A percentile compares a stretch with the other conserved stretches of the same genome.
These are phyloP conservation scores for Penicillium malachiteum DNA, from an alignment of 495 filamentous ascomycete species.

Conservation along the genomic window DNA sequence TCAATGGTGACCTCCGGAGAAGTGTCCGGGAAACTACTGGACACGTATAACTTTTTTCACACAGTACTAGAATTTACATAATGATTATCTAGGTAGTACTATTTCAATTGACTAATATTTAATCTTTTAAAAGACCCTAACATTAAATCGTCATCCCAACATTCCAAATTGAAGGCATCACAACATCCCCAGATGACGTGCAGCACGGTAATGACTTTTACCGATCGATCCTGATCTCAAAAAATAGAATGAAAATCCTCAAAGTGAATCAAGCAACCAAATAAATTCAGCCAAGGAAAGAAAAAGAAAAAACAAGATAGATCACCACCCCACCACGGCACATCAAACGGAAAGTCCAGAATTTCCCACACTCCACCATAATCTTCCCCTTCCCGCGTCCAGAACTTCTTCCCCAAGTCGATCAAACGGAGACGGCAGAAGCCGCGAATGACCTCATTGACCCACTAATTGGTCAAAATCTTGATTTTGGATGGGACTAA, in stretches of 20 bases:
- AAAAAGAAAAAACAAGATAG: not conserved
- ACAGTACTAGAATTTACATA: too few relatives aligned
- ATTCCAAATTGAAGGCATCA: not conserved
- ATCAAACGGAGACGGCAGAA: slow-evolving; percentile 27
- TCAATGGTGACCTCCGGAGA: too few relatives aligned
- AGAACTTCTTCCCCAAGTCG: slow-evolving; percentile 10
- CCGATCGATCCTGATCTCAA: not conserved
- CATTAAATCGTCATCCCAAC: not conserved
- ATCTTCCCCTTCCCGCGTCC: not conserved
- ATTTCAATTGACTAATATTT: too few relatives aligned
- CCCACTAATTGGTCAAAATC: slow-evolving; percentile 20
- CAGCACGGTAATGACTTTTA: not conserved
- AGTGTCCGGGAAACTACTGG: too few relatives aligned
- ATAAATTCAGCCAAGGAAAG: not conserved
- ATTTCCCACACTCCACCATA: not conserved
- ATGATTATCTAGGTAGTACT: too few relatives aligned
- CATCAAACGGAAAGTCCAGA: not conserved
- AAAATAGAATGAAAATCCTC: not conserved
- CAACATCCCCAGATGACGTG: not conserved
- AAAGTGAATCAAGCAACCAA: not conserved
- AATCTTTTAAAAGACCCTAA: not conserved
- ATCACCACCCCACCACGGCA: not conserved
- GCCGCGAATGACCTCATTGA: slow-evolving; percentile 28
- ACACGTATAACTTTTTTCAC: too few relatives aligned
- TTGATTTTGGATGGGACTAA: slow-evolving; percentile 16